Base-by-base conservation (phyloP, 805 yeast genomes). In the Pichia gijzeniarum region DNA sequence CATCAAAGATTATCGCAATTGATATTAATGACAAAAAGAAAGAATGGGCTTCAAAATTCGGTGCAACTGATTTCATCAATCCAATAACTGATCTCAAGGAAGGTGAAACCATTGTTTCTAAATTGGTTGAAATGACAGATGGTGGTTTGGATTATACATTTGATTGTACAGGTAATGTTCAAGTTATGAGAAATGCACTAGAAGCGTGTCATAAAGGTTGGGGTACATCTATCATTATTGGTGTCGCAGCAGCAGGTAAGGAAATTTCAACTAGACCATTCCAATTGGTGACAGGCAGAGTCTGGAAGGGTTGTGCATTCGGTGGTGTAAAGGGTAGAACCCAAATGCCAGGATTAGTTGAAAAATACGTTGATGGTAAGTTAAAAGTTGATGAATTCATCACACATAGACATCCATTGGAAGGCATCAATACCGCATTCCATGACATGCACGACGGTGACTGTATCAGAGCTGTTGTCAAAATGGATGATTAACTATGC, bases 201-300 rank as follows among this genome's bases (percentile, higher is more conserved):
- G 98, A 93, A 74, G 86, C 95, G 19, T 89, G 96, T 67, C 98
- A 93, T 73, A 91, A 90, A 70, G 99, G 99, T 54, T 93, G 99
- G 97, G 99, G 99, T 69, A 80, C 82, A 62, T 88, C 96, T 19
- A 77, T 91, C 57, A 74, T 93, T 59, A 93, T 93, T 63, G 99
- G 99, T 67, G 99, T 93, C 56, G 99, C 99, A 40, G 95, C 96
- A 55, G 95, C 97, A 35, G 99, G 99, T 54, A 76, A 89, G 70
- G 98, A 93, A 71, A 90, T 95, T 53, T 70, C 95, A 48, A 93
- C 98, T 40, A 81, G 98, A 70, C 99, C 99, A 50, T 93, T 93
- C 86, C 98, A 91, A 74, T 79, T 93, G 67, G 98, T 93, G 53
- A 93, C 98, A 35, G 99, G 99, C 58, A 83, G 99, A 71, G 95